Percentiles rank a stretch among this genome's conserved stretches.
Conservation (phyloP, 2,329 filamentous ascomycete species). For the Coniochaeta sp. region DNA sequence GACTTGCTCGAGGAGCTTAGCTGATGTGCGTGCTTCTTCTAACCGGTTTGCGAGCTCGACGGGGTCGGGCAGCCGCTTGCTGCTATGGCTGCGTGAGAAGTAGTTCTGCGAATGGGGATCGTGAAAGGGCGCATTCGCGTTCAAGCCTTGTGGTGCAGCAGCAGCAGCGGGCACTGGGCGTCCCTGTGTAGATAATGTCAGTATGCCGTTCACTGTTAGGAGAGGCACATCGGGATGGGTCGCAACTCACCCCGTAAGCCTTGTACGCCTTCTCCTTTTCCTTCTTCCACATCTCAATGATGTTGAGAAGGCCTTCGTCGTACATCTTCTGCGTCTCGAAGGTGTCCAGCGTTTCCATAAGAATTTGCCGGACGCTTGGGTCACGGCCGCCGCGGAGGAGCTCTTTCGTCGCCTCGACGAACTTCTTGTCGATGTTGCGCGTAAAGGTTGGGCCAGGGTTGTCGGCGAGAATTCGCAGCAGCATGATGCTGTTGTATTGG, state of each 20-base stretch:
- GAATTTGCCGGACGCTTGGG: slow-evolving; percentile 71
- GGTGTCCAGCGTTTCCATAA: slow-evolving; percentile 77
- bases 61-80: slow-evolving; percentile 52
- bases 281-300: slow-evolving; percentile 83
- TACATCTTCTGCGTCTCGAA: slow-evolving; percentile 60
- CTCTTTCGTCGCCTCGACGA: slow-evolving; percentile 67
- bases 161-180: slow-evolving; percentile 15
- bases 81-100: slow-evolving; percentile 39
- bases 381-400: slow-evolving; percentile 66
- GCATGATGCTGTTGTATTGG: slow-evolving; percentile 96
- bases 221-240: neutral
- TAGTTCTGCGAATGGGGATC: slow-evolving; percentile 45
- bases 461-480: slow-evolving; percentile 83
- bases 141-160: slow-evolving; percentile 17
- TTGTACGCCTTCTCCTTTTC: slow-evolving; percentile 64
- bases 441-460: slow-evolving; percentile 90
- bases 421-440: slow-evolving; percentile 80
- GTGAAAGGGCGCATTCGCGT: slow-evolving; percentile 20
- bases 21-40: slow-evolving; percentile 84
- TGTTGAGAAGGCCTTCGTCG: slow-evolving; percentile 63
- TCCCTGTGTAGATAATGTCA: slow-evolving; percentile 11
- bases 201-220: slow-evolving; percentile 8
- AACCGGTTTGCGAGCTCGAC: slow-evolving; percentile 75
- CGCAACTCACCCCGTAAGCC: slow-evolving; percentile 37
- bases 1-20: slow-evolving; percentile 85